Base-by-base conservation (phyloP, 2,329 filamentous ascomycete genomes). In the Colletotrichum sp. region DNA sequence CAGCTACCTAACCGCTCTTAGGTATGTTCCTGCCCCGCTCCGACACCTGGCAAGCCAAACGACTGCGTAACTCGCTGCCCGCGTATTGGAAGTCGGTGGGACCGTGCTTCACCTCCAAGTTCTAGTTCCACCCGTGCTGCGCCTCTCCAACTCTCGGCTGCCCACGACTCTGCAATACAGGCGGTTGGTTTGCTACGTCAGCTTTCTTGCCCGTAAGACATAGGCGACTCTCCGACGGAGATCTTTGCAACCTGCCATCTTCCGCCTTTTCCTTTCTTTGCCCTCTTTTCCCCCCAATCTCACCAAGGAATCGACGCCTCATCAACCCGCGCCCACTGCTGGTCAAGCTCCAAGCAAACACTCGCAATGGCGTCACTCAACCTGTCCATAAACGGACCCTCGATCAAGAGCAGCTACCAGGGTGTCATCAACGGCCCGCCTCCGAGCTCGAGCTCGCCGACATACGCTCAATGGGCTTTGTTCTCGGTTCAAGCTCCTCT, bases 401-500 rank as follows among this genome's bases (percentile, higher is more conserved):
- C 93, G 76, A 98, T 99, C 81, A 95, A 94, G 87, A 95, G 93
- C 87, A 95, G 93, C 89, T 95, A 92, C 83, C 88, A 89, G 80
- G 88, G 87, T 67, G 90, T 92, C 77, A 85, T 92, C 80, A 91
- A 90, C 80, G 88, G 87, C 77, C 84, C 87, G 64, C 83, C 87
- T 68, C 84, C 87, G 30, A 86, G 89, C 39, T 88, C 90, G 44
- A 89, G 89, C 83, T 98, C 96, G 64, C 91, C 95, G 52, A 98
- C 96, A 64, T 95, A 95, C 82, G 96, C 92, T 78, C 95, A 96
- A 88, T 99, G 97, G 97, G 96, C 95, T 24, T 89, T 99, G 77
- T 98, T 98, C 87, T 95, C 95, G 9, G 97, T 99, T 55, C 95
- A 97, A 84, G 95, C 96, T 76, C 97, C 97, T 71, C 91, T 99